Evolutionary conservation across 805 yeast genomes (phyloP).

Genomic region (Wickerhamiella sorbophila): DNA sequence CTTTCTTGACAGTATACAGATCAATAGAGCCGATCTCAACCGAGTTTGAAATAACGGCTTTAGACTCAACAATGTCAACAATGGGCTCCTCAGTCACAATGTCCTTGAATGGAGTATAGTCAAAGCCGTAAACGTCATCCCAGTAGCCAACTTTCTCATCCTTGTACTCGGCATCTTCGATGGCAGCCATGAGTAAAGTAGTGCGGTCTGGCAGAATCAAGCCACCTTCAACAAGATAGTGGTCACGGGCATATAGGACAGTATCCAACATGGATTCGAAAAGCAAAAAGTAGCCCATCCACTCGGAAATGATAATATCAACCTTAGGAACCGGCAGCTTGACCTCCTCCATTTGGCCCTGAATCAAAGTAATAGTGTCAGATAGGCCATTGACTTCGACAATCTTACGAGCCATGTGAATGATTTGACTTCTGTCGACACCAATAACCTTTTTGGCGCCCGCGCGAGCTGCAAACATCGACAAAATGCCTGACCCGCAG

Average conservation of each 20-base stretch:
- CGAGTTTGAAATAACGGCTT: conserved; percentile 60
- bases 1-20: conserved; percentile 73
- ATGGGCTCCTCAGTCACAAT: conserved; percentile 86
- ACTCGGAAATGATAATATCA: conserved; percentile 89
- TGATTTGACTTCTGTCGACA: conserved; percentile 93
- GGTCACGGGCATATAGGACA: conserved; percentile 86
- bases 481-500: conserved; percentile 95
- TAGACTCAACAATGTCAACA: conserved; percentile 84
- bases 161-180: conserved; percentile 86
- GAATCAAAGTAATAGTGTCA: conserved; percentile 73
- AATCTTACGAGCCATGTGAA: conserved; percentile 88
- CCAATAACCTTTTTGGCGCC: conserved; percentile 97
- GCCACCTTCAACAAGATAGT: conserved; percentile 65
- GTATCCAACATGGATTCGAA: conserved; percentile 98
- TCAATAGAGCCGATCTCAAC: conserved; percentile 66
- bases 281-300: conserved; percentile 97
- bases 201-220: conserved; percentile 91
- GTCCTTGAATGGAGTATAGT: conserved; percentile 78
- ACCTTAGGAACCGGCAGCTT: conserved; percentile 70
- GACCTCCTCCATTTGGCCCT: conserved; percentile 92
- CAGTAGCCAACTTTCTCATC: conserved; percentile 84
- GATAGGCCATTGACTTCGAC: conserved; percentile 68
- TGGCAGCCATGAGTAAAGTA: conserved; percentile 74
- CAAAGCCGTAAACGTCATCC: conserved; percentile 96
- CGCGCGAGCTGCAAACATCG: conserved; percentile 97